Evolutionary conservation across 352 stramenopile genomes (phyloP).

Genomic region (Pythium dissotocum): DNA sequence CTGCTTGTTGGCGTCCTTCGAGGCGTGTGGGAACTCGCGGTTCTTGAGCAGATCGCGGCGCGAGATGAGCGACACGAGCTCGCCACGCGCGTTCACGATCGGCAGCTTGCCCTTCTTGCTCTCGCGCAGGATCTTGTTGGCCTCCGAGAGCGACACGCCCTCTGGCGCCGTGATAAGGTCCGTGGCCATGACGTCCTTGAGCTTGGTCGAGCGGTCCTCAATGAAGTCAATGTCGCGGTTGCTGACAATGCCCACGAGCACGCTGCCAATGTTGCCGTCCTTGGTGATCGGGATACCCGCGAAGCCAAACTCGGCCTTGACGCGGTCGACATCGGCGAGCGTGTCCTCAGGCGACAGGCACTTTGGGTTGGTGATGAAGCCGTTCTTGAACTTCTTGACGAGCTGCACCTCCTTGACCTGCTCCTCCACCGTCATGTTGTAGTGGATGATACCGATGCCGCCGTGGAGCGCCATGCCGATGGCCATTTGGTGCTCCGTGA

Average conservation of each 20-base stretch:
- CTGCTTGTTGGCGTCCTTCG: slow-evolving; percentile 98
- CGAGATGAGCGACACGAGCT: slow-evolving; percentile 98
- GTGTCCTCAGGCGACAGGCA: slow-evolving; percentile 95
- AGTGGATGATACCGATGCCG: slow-evolving; percentile 99
- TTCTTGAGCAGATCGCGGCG: slow-evolving; percentile 98
- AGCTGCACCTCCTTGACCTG: slow-evolving; percentile 93
- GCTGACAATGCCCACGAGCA: slow-evolving; percentile 98
- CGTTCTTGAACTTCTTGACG: slow-evolving; percentile 99
- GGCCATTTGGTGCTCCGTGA: slow-evolving; percentile 99
- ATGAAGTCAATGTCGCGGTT: slow-evolving; percentile 99
- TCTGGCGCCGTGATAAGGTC: slow-evolving; percentile 94
- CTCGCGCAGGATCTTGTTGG: slow-evolving; percentile 97
- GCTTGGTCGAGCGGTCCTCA: slow-evolving; percentile 89
- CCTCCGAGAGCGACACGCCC: slow-evolving; percentile 94
- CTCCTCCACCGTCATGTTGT: slow-evolving; percentile 98
- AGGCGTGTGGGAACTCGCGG: slow-evolving; percentile 96
- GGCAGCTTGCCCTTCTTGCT: slow-evolving; percentile 99
- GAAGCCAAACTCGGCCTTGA: slow-evolving; percentile 97
- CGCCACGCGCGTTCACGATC: slow-evolving; percentile 97
- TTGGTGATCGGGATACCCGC: slow-evolving; percentile 99
- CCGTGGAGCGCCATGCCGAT: slow-evolving; percentile 99
- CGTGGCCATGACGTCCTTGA: slow-evolving; percentile 88
- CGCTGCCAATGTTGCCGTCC: slow-evolving; percentile 96
- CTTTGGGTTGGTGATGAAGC: slow-evolving; percentile 99
- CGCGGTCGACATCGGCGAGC: slow-evolving; percentile 93